Conservation (phyloP, 441 rosid species). For the Omphalea diandra region DNA sequence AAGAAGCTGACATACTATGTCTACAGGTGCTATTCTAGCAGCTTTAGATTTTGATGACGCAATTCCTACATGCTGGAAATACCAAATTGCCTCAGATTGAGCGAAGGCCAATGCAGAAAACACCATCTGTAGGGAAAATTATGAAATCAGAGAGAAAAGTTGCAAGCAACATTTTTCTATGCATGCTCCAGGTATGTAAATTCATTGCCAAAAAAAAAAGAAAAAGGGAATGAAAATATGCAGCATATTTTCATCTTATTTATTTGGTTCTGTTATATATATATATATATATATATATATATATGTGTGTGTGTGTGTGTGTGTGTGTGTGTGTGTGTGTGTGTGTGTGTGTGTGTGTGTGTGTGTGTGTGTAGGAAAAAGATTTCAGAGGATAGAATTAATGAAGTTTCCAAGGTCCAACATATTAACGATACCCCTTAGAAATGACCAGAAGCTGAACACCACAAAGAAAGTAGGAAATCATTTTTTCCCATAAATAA, state of each 20-base stretch:
- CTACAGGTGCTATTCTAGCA: slow-evolving; percentile 72
- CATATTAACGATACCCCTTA: not conserved
- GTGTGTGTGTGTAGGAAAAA: too few relatives aligned
- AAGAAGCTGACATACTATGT: slow-evolving; percentile 57
- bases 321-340: too few relatives aligned
- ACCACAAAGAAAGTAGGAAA: not conserved
- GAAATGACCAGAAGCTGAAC: not conserved
- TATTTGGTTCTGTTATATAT: not conserved
- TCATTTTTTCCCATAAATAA: not conserved
- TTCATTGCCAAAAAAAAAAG: not conserved
- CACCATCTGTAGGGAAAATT: slow-evolving; percentile 69
- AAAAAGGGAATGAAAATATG: not conserved
- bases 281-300: too few relatives aligned
- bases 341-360: too few relatives aligned
- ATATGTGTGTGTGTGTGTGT: too few relatives aligned
- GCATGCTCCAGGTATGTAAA: not conserved
- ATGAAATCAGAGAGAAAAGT: slow-evolving; percentile 17
- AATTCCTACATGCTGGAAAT: slow-evolving; percentile 94
- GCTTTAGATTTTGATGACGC: slow-evolving; percentile 84
- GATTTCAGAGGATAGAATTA: not conserved
- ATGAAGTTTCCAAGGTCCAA: not conserved
- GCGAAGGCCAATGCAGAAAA: slow-evolving; percentile 97
- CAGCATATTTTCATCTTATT: not conserved
- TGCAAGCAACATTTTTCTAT: slow-evolving; percentile 4
- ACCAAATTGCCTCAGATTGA: slow-evolving; percentile 97